These are phyloP conservation scores for Amanita exitialis DNA, from an alignment of 768 basidiomycete species.

Conservation along the genomic window DNA sequence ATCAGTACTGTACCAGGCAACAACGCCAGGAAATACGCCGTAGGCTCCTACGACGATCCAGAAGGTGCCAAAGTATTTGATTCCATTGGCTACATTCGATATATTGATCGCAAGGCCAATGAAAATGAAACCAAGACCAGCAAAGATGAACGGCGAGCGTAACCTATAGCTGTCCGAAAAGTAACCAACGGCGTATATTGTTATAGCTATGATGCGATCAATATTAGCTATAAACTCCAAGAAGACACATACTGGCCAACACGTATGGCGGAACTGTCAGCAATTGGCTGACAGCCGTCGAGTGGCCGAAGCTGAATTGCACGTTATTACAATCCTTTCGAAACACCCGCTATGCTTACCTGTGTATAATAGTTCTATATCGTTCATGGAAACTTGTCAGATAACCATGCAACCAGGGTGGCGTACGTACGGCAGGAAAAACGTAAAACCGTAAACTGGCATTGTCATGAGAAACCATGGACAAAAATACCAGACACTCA, in stretches of 20 bases:
- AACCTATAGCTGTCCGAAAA: conserved; percentile 47
- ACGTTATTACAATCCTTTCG: background rate
- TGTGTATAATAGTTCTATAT: conserved; percentile 47
- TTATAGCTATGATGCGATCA: conserved; percentile 17
- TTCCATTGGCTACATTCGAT: conserved; percentile 20
- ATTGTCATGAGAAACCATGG: conserved; percentile 11
- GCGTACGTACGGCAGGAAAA: conserved; percentile 55
- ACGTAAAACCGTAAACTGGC: conserved; percentile 58
- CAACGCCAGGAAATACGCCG: conserved; percentile 45
- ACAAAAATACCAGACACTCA: conserved; percentile 29
- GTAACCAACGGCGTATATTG: conserved; percentile 39
- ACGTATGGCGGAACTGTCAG: conserved; percentile 63
- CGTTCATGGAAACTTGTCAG: conserved; percentile 26
- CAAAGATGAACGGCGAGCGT: background rate
- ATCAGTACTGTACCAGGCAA: conserved; percentile 39
- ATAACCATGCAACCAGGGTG: background rate
- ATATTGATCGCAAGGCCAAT: background rate
- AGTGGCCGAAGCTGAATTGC: conserved; percentile 43
- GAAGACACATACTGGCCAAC: conserved; percentile 38
- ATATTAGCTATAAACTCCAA: background rate
- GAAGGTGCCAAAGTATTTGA: conserved; percentile 69
- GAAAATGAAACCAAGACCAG: background rate
- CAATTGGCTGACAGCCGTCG: conserved; percentile 46
- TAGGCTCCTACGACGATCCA: conserved; percentile 58
- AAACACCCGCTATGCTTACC: conserved; percentile 16